A percentile compares a stretch with the other conserved stretches of the same genome.
Conservation (phyloP, 202 grass and related monocot species). For the Hordeum pubiflorum region DNA sequence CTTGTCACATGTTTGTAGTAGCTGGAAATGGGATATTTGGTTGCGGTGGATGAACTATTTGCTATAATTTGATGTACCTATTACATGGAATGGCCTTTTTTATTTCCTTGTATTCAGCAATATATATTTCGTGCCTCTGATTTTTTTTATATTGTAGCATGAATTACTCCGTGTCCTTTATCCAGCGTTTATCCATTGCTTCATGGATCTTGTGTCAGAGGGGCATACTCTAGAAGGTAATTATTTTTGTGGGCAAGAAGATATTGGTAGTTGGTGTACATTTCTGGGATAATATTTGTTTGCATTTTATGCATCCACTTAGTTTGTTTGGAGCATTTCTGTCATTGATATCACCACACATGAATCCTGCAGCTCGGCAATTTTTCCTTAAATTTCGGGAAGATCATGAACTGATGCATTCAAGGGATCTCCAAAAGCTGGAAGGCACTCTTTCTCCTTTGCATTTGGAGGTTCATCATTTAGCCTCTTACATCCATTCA, state of each 20-base stretch:
- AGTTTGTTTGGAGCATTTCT: not conserved
- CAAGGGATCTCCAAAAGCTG: slow-evolving; percentile 85
- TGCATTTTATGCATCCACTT: slow-evolving; percentile 6
- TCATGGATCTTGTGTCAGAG: slow-evolving; percentile 93
- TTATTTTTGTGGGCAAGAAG: slow-evolving; percentile 21
- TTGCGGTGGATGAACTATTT: not conserved
- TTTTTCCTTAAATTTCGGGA: slow-evolving; percentile 87
- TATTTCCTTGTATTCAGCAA: slow-evolving; percentile 4
- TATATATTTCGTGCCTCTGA: slow-evolving; percentile 4
- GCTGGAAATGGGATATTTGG: not conserved
- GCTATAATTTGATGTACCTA: not conserved
- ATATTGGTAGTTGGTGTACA: slow-evolving; percentile 27
- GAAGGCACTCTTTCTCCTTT: slow-evolving; percentile 90
- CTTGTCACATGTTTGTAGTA: slow-evolving; percentile 10
- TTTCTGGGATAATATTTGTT: not conserved
- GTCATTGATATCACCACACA: not conserved
- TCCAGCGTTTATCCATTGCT: slow-evolving; percentile 87
- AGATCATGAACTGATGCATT: slow-evolving; percentile 91
- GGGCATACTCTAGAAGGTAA: slow-evolving; percentile 89
- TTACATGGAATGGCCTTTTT: not conserved
- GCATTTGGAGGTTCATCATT: slow-evolving; percentile 72
- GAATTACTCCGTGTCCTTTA: slow-evolving; percentile 84
- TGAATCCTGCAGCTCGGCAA: slow-evolving; percentile 51
- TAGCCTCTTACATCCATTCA: slow-evolving; percentile 10
- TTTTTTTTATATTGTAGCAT: slow-evolving; percentile 45